phyloP scores from a whole-genome alignment of 768 basidiomycete species.

The Tubosaeta sp. region DNA sequence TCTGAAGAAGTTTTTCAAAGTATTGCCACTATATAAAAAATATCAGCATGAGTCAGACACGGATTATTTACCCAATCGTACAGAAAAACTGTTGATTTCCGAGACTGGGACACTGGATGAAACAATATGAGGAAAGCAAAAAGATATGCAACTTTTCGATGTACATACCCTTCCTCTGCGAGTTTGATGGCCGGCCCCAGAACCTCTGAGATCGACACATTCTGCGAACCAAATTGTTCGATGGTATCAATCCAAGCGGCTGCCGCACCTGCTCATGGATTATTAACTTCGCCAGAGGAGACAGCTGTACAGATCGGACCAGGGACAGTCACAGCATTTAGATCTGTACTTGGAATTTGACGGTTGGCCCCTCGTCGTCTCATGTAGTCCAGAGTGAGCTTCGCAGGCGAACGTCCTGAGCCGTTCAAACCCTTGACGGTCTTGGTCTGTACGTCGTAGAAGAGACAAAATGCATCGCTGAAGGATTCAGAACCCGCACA shows the following conservation, averaged over 20 bases:
- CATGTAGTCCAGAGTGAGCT: conserved; percentile 69
- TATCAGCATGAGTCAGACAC: background rate
- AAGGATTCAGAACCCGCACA: conserved; percentile 10
- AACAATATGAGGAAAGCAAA: background rate
- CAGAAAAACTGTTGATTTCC: conserved; percentile 65
- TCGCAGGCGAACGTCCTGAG: conserved; percentile 82
- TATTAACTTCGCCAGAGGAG: conserved; percentile 1
- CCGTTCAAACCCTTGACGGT: conserved; percentile 88
- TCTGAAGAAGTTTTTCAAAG: conserved; percentile 65
- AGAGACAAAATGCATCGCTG: conserved; percentile 90
- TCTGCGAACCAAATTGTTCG: conserved; percentile 73
- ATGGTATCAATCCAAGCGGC: conserved; percentile 94
- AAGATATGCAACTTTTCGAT: conserved; percentile 8
- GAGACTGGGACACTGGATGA: conserved; percentile 73
- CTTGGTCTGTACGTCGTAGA: conserved; percentile 81
- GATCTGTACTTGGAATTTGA: conserved; percentile 71
- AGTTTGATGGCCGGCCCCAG: conserved; percentile 86
- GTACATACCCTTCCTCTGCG: conserved; percentile 78
- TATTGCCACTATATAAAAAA: conserved; percentile 38
- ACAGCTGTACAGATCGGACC: conserved; percentile 34
- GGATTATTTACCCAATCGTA: conserved; percentile 27
- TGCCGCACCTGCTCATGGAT: conserved; percentile 63
- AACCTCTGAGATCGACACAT: conserved; percentile 58
- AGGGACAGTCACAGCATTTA: conserved; percentile 91
- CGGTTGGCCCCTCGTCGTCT: conserved; percentile 63